Evolutionary conservation across 148 eudicot genomes (phyloP).

Genomic region (Hydrangea macrophylla): DNA sequence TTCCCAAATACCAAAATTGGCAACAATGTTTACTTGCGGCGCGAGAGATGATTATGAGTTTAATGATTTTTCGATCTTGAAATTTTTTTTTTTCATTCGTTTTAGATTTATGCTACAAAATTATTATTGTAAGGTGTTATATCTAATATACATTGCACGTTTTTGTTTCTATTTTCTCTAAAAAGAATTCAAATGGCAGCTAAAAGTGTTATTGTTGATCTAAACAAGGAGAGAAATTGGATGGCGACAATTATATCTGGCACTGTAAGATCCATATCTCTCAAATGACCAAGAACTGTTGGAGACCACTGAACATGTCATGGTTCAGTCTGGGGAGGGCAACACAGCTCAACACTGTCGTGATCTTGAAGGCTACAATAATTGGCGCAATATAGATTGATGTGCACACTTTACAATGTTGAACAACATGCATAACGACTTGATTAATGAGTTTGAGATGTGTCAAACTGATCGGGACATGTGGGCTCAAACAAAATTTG

Average conservation of each 20-base stretch:
- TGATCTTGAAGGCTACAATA: not conserved
- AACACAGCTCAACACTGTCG: not conserved
- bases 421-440: not conserved
- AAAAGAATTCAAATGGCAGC: not conserved
- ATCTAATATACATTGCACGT: not conserved
- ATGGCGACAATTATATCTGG: not conserved
- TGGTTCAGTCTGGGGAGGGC: not conserved
- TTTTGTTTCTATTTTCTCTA: no score
- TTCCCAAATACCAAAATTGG: not conserved
- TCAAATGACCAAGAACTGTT: not conserved
- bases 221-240: conserved; percentile 1
- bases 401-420: not conserved
- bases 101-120: not conserved
- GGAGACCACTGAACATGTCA: no score
- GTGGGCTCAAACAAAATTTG: no score
- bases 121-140: no score
- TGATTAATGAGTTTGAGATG: not conserved
- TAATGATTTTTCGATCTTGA: not conserved
- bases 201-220: not conserved
- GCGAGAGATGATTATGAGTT: not conserved
- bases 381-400: not conserved
- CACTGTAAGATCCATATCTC: not conserved
- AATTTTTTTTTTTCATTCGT: no score
- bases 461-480: no score
- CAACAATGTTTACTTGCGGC: not conserved